phyloP scores from a whole-genome alignment of 352 stramenopile species.

The Globisporangium alternatum region DNA sequence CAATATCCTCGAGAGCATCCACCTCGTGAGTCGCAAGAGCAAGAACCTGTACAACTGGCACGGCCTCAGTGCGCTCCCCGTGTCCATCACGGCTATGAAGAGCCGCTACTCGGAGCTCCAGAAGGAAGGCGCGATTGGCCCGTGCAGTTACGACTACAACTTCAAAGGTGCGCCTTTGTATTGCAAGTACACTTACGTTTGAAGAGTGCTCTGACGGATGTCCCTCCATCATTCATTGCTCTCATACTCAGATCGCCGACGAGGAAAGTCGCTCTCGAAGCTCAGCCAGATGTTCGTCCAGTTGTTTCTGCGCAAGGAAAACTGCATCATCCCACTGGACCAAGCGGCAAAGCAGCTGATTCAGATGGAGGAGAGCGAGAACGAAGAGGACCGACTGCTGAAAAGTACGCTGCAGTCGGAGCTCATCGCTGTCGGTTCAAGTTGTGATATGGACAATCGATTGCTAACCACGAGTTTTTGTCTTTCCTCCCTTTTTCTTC shows the following conservation, averaged over 20 bases:
- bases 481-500: background rate
- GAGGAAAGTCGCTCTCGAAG: conserved; percentile 87
- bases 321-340: conserved; percentile 91
- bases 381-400: conserved; percentile 68
- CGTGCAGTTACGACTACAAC: conserved; percentile 42
- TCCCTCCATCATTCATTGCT: too few species aligned
- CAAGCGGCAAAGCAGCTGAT: conserved; percentile 94
- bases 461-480: background rate
- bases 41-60: conserved; percentile 97
- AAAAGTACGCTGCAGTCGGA: conserved; percentile 55
- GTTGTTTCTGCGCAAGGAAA: conserved; percentile 91
- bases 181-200: background rate
- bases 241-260: conserved; percentile 37
- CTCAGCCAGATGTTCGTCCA: conserved; percentile 95
- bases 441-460: background rate
- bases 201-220: background rate
- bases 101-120: conserved; percentile 44
- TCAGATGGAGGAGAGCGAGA: conserved; percentile 77
- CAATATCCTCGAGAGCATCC: conserved; percentile 96
- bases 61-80: conserved; percentile 58
- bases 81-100: conserved; percentile 74
- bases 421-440: background rate
- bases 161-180: conserved; percentile 44
- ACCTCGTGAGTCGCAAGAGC: conserved; percentile 93
- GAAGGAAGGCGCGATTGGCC: conserved; percentile 20